Base-by-base conservation (phyloP, 2,329 filamentous ascomycete genomes). In the Exophiala lecanii-corni region DNA sequence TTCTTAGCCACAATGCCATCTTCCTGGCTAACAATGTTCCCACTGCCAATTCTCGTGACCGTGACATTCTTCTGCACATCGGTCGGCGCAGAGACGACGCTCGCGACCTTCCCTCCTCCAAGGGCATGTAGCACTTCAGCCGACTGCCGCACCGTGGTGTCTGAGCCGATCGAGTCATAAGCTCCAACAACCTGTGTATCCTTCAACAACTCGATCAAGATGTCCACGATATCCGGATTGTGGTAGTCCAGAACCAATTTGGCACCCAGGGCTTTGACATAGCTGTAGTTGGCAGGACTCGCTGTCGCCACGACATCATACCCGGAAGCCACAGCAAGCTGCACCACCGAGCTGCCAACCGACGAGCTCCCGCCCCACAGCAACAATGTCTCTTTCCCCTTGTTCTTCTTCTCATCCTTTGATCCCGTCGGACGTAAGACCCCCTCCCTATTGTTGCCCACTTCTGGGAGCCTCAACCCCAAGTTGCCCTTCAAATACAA, bases 281-380 rank as follows among this genome's bases (percentile, higher is more conserved):
- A 64, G 1, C 62, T 63, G n/a, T 68, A 65, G 54, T 75, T 74
- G 25, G 58, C 62, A 4, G 55, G 57, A 3, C 62, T 63, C 0
- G 62, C 61, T 1, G 68, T 66, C 1, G 58, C 59, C 41, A 66
- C 53, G n/a, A 73, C 67, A 16, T 61, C 59, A 28, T 65, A 59
- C 4, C 69, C 67, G 7, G 64, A 54, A 1, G 61, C 63, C 0
- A 53, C 59, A 1, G 66, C 68, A 2, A 71, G 54, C 41, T 73
- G 70, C 32, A 72, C 66, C 0, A 67, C 68, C 2, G 57, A 61
- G 16, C 63, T 62, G 1, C 74, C 72, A 1, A 73, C 70, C n/a
- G 62, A 63, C 0, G 68, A 67, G 2, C 70, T 66, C 0, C 74
- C 76, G 12, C 74, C 74, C 70, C 72, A 77, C 6, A 76, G 56